Percentiles rank a stretch among this genome's conserved stretches.
phyloP scores from a whole-genome alignment of 2,329 filamentous ascomycete genomes.

The Didymella exigua region DNA sequence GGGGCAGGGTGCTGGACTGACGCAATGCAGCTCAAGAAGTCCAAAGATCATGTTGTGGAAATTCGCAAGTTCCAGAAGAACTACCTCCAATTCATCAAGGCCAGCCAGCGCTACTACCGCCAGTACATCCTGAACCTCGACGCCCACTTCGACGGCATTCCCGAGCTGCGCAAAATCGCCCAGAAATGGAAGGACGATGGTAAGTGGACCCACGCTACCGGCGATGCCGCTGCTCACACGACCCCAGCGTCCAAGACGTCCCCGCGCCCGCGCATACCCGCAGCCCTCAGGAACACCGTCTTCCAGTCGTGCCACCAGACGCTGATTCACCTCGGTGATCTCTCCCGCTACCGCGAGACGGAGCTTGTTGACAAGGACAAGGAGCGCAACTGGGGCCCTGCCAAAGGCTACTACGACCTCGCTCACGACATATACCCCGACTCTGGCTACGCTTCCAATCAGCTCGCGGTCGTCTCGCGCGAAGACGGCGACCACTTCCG shows the following conservation, averaged over 20 bases:
- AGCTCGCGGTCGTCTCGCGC: slow-evolving; percentile 84
- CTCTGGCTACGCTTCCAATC: slow-evolving; percentile 84
- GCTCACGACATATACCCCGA: slow-evolving; percentile 78
- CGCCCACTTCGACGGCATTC: slow-evolving; percentile 61
- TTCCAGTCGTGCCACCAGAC: slow-evolving; percentile 79
- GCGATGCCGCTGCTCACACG: slow-evolving; percentile 42
- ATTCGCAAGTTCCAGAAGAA: slow-evolving; percentile 80
- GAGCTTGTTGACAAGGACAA: slow-evolving; percentile 72
- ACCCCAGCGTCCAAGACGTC: slow-evolving; percentile 40
- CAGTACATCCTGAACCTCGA: slow-evolving; percentile 81
- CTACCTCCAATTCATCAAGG: slow-evolving; percentile 85
- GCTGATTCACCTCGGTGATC: slow-evolving; percentile 84
- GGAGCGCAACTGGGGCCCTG: slow-evolving; percentile 76
- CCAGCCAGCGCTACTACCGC: slow-evolving; percentile 86
- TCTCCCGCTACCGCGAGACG: slow-evolving; percentile 81
- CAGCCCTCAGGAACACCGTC: slow-evolving; percentile 63
- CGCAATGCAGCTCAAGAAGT: slow-evolving; percentile 51
- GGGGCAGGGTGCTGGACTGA: not conserved
- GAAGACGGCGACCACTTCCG: slow-evolving; percentile 80
- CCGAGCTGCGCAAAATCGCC: slow-evolving; percentile 64
- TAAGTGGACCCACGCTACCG: slow-evolving; percentile 17
- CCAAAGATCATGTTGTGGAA: slow-evolving; percentile 63
- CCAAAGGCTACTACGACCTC: slow-evolving; percentile 82
- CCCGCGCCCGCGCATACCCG: slow-evolving; percentile 47
- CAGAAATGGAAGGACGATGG: slow-evolving; percentile 48